Evolutionary conservation across 108 stramenopile species (phyloP).

Genomic region (Stephanodiscus minutulus): DNA sequence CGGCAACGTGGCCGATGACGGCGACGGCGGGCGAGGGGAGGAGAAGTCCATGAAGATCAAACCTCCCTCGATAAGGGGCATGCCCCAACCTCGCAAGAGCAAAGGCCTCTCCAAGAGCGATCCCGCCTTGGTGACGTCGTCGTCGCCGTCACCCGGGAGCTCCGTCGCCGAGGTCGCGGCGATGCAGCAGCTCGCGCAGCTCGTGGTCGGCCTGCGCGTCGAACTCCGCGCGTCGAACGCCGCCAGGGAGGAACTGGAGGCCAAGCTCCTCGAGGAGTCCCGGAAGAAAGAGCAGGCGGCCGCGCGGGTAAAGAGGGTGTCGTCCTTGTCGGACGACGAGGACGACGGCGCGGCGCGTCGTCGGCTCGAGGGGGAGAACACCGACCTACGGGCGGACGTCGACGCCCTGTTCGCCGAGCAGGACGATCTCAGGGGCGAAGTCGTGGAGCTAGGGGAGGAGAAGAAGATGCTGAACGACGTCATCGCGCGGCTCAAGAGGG

Average conservation of each 20-base stretch:
- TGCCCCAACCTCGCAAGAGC: background rate
- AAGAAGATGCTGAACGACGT: constrained; percentile 42
- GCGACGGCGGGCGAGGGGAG: background rate
- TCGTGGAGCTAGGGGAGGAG: constrained; percentile 28
- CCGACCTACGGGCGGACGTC: constrained; percentile 30
- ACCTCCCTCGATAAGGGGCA: constrained; percentile 9
- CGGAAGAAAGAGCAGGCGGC: background rate
- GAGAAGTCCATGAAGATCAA: constrained; percentile 11
- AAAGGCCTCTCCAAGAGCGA: background rate
- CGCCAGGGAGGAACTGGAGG: constrained; percentile 30
- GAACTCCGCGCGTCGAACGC: constrained; percentile 22
- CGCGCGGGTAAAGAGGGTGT: background rate
- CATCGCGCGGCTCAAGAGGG: constrained; percentile 33
- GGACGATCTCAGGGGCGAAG: constrained; percentile 24
- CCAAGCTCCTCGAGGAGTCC: constrained; percentile 16
- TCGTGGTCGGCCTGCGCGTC: constrained; percentile 34
- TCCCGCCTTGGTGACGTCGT: background rate
- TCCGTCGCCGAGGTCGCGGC: constrained; percentile 22
- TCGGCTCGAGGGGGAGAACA: constrained; percentile 32
- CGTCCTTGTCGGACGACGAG: background rate
- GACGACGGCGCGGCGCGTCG: background rate
- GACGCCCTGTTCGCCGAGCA: constrained; percentile 44
- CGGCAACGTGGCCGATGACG: background rate
- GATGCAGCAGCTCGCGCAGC: constrained; percentile 44
- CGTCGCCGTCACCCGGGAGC: background rate